Evolutionary conservation across 2,329 filamentous ascomycete species (phyloP).

Genomic region (Periconia macrospinosa): DNA sequence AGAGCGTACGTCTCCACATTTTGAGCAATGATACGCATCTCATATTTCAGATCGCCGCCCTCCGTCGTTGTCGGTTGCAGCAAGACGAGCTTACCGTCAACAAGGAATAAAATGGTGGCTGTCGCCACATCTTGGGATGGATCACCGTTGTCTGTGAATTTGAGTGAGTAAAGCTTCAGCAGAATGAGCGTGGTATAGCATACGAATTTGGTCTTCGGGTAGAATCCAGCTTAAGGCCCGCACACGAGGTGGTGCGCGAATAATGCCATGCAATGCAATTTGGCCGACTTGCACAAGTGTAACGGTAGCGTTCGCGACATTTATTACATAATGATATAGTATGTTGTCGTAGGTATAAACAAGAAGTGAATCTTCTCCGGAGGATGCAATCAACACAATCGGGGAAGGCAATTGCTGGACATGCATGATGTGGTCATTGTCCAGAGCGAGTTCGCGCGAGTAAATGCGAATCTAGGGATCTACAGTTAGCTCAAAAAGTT

Average conservation of each 20-base stretch:
- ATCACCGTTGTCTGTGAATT: conserved; percentile 71
- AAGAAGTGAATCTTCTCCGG: conserved; percentile 89
- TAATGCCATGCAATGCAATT: conserved; percentile 95
- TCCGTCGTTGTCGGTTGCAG: conserved; percentile 84
- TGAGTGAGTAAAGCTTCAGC: not conserved
- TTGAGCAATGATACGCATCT: conserved; percentile 95
- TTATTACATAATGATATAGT: conserved; percentile 91
- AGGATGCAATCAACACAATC: conserved; percentile 85
- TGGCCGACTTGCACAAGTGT: conserved; percentile 92
- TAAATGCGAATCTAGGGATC: conserved; percentile 73
- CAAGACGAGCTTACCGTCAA: conserved; percentile 93
- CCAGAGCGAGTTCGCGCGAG: conserved; percentile 80
- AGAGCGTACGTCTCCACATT: conserved; percentile 94
- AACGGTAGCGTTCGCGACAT: conserved; percentile 68
- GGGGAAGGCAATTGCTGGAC: conserved; percentile 78
- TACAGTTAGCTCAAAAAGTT: not conserved
- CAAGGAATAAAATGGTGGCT: conserved; percentile 92
- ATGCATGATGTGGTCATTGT: conserved; percentile 72
- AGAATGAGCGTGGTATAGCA: conserved; percentile 25
- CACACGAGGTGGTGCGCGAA: conserved; percentile 88
- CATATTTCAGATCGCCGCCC: conserved; percentile 86
- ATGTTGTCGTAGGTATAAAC: conserved; percentile 98
- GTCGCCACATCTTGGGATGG: conserved; percentile 93
- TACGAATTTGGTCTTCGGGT: conserved; percentile 81
- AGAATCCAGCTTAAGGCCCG: conserved; percentile 94